Conservation (phyloP, 805 yeast genomes). For the Saccharomycopsis synnaedendra region DNA sequence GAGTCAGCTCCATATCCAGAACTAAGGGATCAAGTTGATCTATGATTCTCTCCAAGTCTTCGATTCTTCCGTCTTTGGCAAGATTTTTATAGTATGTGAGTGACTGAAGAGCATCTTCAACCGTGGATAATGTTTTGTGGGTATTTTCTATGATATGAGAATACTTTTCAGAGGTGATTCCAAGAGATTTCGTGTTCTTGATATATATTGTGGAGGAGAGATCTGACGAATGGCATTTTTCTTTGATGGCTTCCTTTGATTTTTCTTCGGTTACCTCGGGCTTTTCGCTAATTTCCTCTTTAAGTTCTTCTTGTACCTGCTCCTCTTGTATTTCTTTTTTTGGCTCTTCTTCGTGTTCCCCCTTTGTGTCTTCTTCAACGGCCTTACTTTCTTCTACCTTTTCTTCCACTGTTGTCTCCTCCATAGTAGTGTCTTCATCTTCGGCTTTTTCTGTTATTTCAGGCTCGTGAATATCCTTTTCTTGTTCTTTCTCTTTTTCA, state of each 20-base stretch:
- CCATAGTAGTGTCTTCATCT: conserved; percentile 9
- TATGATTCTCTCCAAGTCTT: conserved; percentile 29
- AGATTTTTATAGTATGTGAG: conserved; percentile 23
- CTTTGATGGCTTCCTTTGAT: not conserved
- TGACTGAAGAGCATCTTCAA: conserved; percentile 12
- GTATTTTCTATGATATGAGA: conserved; percentile 19
- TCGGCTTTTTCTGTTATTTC: not conserved
- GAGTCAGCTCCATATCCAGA: conserved; percentile 25
- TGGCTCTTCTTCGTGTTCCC: not conserved
- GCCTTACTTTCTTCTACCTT: not conserved
- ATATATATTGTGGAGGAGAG: not conserved
- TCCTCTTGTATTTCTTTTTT: not conserved
- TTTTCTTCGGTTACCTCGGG: not conserved
- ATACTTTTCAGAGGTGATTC: not conserved
- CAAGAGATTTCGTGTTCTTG: not conserved
- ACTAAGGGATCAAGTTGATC: conserved; percentile 24
- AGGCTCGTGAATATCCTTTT: not conserved
- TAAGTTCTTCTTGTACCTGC: not conserved
- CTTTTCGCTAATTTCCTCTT: not conserved
- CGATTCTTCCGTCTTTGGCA: conserved; percentile 23
- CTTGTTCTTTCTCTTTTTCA: not conserved
- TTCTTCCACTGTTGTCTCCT: conserved; percentile 1
- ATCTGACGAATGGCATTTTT: conserved; percentile 13
- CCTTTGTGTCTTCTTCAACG: not conserved
- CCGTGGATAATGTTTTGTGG: conserved; percentile 17